Evolutionary conservation across 441 rosid genomes (phyloP), one percentile per base, ranked within the genome.

Genomic region (Gossypium davidsonii): DNA sequence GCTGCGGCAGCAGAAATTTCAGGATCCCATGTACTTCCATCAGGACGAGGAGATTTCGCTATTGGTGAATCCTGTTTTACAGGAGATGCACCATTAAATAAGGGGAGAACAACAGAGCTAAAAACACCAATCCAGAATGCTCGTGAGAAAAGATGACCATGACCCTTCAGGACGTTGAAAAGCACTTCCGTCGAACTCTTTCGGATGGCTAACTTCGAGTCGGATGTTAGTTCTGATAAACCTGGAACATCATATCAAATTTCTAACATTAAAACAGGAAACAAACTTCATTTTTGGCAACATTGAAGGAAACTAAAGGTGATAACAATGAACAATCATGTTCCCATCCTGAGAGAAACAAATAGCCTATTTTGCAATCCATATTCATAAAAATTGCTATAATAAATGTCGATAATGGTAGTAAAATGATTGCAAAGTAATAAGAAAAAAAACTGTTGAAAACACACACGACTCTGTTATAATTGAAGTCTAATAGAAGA

Each of bases 101-200:
- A 84, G 21, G 98, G 96, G 67, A 87, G 80, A 67, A 95, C 79
- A 68, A 90, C 85, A 70, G 88, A 84, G 61, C 77, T 79, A 78
- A 87, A 87, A 82, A 95, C 79, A 58, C 80, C 84, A 48, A 75
- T 74, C 97, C 95, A 93, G 78, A 93, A 89, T 31, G 86, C 77
- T 52, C 68, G 81, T 25, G 98, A 88, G 86, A 93, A 95, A 56
- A 90, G 90, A 84, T 89, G 94, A 72, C 98, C 98, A 64, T 95
- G 99, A 81, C 93, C 97, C 83, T 86, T 91, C 18, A 95, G 85
- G 79, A 93, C 91, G 75, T 90, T 88, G 75, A 93, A 95, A 77
- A 95, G 95, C 69, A 95, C 95, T 87, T 95, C 97, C 82, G 93
- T 76, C 48, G 99, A 84, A 85, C 93, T 88, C 87, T 88, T 93